These are phyloP conservation scores for Lenwebbia sp. DNA, from an alignment of 345 rosid genomes.

Conservation along the genomic window DNA sequence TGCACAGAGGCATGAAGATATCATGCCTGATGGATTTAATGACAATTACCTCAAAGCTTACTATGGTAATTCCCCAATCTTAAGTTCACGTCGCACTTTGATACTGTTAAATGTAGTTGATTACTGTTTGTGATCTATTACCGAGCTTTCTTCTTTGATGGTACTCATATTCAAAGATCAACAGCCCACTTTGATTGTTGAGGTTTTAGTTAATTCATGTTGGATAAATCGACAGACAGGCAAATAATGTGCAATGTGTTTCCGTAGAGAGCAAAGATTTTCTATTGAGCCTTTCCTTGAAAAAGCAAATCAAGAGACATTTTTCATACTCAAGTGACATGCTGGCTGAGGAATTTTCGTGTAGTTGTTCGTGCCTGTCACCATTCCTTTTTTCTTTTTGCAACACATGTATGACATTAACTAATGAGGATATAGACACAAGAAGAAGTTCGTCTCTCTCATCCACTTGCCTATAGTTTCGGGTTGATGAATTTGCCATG, in stretches of 20 bases:
- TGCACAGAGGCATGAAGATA: constrained; percentile 10
- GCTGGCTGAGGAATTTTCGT: background rate
- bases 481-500: background rate
- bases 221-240: background rate
- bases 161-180: background rate
- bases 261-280: background rate
- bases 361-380: background rate
- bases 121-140: background rate
- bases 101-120: background rate
- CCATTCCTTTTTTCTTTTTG: background rate
- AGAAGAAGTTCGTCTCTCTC: background rate
- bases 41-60: constrained; percentile 51
- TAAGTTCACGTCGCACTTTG: background rate
- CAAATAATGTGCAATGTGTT: background rate
- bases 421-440: background rate
- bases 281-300: background rate
- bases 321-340: background rate
- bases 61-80: constrained; percentile 33
- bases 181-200: background rate
- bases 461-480: background rate
- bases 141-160: background rate
- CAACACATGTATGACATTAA: background rate
- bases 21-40: constrained; percentile 39
- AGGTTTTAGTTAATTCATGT: background rate
- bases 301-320: background rate